Percentiles rank a stretch among this genome's conserved stretches.
Conservation (phyloP, 257 asterid genomes). For the Primulina huaijiensis region DNA sequence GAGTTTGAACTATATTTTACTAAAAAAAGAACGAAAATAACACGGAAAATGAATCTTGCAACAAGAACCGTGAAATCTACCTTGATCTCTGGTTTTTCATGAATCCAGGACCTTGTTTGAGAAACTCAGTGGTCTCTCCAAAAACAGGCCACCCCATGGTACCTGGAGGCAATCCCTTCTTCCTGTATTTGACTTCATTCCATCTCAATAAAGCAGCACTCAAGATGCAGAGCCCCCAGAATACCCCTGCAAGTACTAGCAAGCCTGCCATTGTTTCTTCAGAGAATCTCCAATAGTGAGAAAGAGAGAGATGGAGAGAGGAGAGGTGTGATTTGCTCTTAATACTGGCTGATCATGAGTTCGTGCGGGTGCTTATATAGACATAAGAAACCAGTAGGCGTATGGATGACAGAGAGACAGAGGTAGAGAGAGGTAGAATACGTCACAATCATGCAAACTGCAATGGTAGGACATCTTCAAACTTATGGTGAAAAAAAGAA, state of each 20-base stretch:
- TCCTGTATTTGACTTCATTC: conserved; percentile 80
- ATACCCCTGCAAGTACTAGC: conserved; percentile 43
- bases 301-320: conserved; percentile 19
- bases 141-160: conserved; percentile 99
- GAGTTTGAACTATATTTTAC: background rate
- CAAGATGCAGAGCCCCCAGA: conserved; percentile 67
- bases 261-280: conserved; percentile 71
- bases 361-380: conserved; percentile 88
- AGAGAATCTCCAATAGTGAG: conserved; percentile 39
- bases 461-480: conserved; percentile 29
- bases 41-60: conserved; percentile 9
- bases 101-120: conserved; percentile 89
- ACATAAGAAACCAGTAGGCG: conserved; percentile 29
- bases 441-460: conserved; percentile 58
- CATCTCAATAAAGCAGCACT: conserved; percentile 73
- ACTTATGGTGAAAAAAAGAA: conserved; percentile 30
- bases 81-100: conserved; percentile 93
- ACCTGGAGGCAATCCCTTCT: conserved; percentile 88
- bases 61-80: conserved; percentile 31
- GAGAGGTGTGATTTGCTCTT: conserved; percentile 41
- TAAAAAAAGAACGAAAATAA: too few relatives aligned
- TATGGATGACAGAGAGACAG: conserved; percentile 23
- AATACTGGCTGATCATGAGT: conserved; percentile 56
- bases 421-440: conserved; percentile 37
- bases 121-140: conserved; percentile 96